Evolutionary conservation across 2,329 filamentous ascomycete species (phyloP).

Genomic region (Ascochyta viciae-villosae): DNA sequence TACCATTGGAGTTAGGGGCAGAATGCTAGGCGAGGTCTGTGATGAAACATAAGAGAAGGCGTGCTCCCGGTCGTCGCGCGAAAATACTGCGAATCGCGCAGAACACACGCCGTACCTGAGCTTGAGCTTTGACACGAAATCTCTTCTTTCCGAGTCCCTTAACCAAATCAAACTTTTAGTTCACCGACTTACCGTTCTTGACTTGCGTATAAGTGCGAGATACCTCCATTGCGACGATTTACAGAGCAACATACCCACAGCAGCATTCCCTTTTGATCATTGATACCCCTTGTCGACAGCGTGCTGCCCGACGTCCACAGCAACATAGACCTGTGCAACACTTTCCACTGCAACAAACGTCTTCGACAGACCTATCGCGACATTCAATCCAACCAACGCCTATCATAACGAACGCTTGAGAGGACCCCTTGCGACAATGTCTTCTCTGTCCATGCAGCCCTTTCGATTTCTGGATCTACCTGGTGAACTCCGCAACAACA

Average conservation of each 20-base stretch:
- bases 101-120: conserved; percentile 4
- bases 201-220: conserved; percentile 33
- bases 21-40: conserved; percentile 3
- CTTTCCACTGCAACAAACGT: not conserved
- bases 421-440: conserved; percentile 15
- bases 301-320: conserved; percentile 1
- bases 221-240: conserved; percentile 23
- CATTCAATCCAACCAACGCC: not conserved
- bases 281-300: conserved; percentile 19
- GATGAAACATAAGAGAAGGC: conserved; percentile 30
- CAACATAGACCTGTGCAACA: not conserved
- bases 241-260: conserved; percentile 22
- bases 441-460: conserved; percentile 22
- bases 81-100: conserved; percentile 24
- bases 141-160: conserved; percentile 19
- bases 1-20: conserved; percentile 16
- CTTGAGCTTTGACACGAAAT: conserved; percentile 27
- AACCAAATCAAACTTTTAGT: conserved; percentile 15
- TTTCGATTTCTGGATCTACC: conserved; percentile 39
- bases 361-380: not conserved
- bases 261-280: conserved; percentile 1
- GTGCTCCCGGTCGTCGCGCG: conserved; percentile 28
- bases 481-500: conserved; percentile 34
- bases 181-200: conserved; percentile 21
- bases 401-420: not conserved